phyloP scores from a whole-genome alignment of 2,329 filamentous ascomycete genomes.

The Aspergillus nomiae region DNA sequence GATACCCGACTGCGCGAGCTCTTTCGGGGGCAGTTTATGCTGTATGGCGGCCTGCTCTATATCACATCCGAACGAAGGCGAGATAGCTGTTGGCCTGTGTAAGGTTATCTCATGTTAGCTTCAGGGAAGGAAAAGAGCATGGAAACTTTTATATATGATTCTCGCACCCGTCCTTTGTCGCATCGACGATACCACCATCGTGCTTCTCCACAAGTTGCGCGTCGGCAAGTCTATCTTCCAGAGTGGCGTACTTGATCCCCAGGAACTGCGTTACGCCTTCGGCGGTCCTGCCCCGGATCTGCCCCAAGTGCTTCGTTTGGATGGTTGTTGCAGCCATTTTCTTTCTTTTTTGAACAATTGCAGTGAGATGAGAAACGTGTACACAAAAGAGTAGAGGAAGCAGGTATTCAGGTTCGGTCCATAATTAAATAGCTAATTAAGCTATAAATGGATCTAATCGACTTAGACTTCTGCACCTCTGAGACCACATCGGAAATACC shows the following conservation, averaged over 20 bases:
- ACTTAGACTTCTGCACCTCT: not conserved
- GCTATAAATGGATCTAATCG: not conserved
- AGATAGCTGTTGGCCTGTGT: constrained; percentile 42
- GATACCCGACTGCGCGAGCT: constrained; percentile 45
- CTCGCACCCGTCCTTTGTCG: constrained; percentile 38
- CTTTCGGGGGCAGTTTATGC: constrained; percentile 46
- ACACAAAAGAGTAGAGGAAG: not conserved
- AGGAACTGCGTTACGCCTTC: constrained; percentile 37
- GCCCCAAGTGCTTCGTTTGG: constrained; percentile 30
- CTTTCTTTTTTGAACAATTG: not conserved
- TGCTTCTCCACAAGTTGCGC: constrained; percentile 32
- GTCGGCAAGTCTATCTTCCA: constrained; percentile 37
- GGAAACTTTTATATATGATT: not conserved
- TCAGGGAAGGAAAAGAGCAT: not conserved
- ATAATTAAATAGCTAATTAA: not conserved
- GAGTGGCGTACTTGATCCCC: constrained; percentile 41
- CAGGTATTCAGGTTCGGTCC: not conserved
- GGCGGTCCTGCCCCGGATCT: constrained; percentile 27
- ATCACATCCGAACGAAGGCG: constrained; percentile 44
- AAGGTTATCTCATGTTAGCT: not conserved
- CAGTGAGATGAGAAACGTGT: not conserved
- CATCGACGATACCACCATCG: constrained; percentile 30
- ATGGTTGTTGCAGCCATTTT: constrained; percentile 15
- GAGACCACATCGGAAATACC: not conserved
- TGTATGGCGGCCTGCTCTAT: constrained; percentile 54